Percentiles rank a stretch among this genome's conserved stretches.
phyloP scores from a whole-genome alignment of 1,139 yeast species.

The Zygoascus sp. region DNA sequence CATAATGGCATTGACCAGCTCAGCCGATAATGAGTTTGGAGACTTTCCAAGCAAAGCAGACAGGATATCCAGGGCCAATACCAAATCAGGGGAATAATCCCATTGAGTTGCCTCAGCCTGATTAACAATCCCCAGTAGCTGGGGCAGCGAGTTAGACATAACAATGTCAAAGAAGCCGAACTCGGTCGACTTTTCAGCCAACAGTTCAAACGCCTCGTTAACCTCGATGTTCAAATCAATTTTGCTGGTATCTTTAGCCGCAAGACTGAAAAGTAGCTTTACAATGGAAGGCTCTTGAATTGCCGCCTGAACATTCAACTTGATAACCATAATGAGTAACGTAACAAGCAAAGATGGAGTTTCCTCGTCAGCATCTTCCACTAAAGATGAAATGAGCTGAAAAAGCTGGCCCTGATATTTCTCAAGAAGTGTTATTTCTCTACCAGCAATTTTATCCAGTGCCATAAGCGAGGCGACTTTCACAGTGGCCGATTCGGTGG shows the following conservation, averaged over 20 bases:
- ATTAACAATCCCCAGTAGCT: constrained; percentile 25
- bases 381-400: constrained; percentile 42
- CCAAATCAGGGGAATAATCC: constrained; percentile 47
- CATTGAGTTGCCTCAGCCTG: constrained; percentile 31
- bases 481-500: constrained; percentile 2
- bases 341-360: constrained; percentile 75
- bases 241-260: constrained; percentile 72
- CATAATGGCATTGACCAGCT: constrained; percentile 48
- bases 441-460: constrained; percentile 5
- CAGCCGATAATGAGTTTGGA: constrained; percentile 44
- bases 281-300: constrained; percentile 45
- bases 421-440: not conserved
- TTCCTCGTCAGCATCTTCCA: constrained; percentile 72
- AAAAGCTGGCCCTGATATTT: constrained; percentile 31
- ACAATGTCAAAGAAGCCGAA: constrained; percentile 38
- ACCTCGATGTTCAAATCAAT: constrained; percentile 55
- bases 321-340: constrained; percentile 53
- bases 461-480: constrained; percentile 8
- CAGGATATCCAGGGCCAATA: constrained; percentile 63
- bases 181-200: constrained; percentile 47
- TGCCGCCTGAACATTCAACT: constrained; percentile 39
- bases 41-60: constrained; percentile 51
- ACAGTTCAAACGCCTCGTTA: constrained; percentile 58
- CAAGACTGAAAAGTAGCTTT: constrained; percentile 56
- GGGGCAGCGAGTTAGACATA: constrained; percentile 47